A percentile compares a stretch with the other conserved stretches of the same genome.
Conservation (phyloP, 345 rosid species). For the Nephelium lappaceum region DNA sequence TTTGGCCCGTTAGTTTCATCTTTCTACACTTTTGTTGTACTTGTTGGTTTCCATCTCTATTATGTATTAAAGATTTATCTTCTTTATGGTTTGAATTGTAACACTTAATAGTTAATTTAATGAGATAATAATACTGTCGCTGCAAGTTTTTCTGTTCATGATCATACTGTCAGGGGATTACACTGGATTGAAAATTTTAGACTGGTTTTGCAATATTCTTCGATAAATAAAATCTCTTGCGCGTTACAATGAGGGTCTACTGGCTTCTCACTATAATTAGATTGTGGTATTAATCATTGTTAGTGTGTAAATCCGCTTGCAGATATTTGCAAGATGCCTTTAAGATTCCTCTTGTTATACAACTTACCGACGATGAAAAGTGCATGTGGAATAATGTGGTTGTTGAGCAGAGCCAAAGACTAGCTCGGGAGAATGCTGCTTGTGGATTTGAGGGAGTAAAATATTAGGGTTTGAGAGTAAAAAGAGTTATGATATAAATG, state of each 20-base stretch:
- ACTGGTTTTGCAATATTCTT: slow-evolving; percentile 47
- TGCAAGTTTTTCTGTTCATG: slow-evolving; percentile 81
- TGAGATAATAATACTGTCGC: slow-evolving; percentile 68
- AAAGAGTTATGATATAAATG: too few relatives aligned
- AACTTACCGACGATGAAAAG: slow-evolving; percentile 93
- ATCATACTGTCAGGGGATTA: slow-evolving; percentile 76
- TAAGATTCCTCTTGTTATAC: slow-evolving; percentile 88
- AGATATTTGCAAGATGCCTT: slow-evolving; percentile 88
- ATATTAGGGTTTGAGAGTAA: too few relatives aligned
- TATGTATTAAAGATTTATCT: background rate
- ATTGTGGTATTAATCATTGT: background rate
- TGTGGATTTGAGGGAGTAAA: slow-evolving; percentile 68
- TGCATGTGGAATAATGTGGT: slow-evolving; percentile 87
- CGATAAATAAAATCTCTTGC: too few relatives aligned
- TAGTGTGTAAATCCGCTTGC: slow-evolving; percentile 16
- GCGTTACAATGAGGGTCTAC: too few relatives aligned
- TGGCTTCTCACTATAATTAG: background rate
- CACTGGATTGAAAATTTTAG: slow-evolving; percentile 98
- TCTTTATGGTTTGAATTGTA: slow-evolving; percentile 10
- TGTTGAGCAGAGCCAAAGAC: slow-evolving; percentile 83
- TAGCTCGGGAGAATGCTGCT: slow-evolving; percentile 94
- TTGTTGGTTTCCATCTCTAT: slow-evolving; percentile 11
- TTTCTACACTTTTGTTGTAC: slow-evolving; percentile 19
- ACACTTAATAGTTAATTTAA: slow-evolving; percentile 24
- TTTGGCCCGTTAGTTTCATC: slow-evolving; percentile 77